These are phyloP conservation scores for Forsythia suspensa DNA, from an alignment of 257 asterid genomes.

Conservation along the genomic window DNA sequence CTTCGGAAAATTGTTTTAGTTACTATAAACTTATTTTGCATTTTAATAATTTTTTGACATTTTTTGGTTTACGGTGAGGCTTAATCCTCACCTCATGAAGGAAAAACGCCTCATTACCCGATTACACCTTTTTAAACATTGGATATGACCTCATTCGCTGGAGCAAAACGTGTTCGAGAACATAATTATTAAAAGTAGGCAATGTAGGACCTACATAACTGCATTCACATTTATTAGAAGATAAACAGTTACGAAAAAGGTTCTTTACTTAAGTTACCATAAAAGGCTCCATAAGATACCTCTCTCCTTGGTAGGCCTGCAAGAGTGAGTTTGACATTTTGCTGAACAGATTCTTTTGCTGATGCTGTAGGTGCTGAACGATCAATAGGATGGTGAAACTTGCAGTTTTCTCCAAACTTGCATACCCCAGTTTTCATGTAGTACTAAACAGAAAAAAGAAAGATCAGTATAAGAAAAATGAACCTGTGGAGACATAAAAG, in stretches of 20 bases:
- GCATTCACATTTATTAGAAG: not conserved
- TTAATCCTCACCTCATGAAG: too few species aligned
- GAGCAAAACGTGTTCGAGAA: not conserved
- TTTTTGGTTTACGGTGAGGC: too few species aligned
- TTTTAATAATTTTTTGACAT: too few species aligned
- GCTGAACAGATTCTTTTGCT: conserved; percentile 43
- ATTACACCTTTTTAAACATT: too few species aligned
- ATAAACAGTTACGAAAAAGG: not conserved
- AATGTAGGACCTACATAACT: not conserved
- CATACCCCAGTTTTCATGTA: conserved; percentile 94
- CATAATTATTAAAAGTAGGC: not conserved
- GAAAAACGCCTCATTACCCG: too few species aligned
- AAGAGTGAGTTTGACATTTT: conserved; percentile 73
- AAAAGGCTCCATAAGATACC: conserved; percentile 45
- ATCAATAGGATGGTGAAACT: conserved; percentile 87
- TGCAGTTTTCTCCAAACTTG: conserved; percentile 82
- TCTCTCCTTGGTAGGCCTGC: conserved; percentile 97
- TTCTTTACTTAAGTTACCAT: not conserved
- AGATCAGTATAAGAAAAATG: conserved; percentile 8
- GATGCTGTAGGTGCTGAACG: conserved; percentile 48
- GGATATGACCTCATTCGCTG: not conserved
- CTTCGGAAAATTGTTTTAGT: too few species aligned
- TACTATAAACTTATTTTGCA: too few species aligned
- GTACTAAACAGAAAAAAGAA: conserved; percentile 44
- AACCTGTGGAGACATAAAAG: not conserved